These are phyloP conservation scores for Trichophyton simii DNA, from an alignment of 2,329 filamentous ascomycete species.

Conservation along the genomic window DNA sequence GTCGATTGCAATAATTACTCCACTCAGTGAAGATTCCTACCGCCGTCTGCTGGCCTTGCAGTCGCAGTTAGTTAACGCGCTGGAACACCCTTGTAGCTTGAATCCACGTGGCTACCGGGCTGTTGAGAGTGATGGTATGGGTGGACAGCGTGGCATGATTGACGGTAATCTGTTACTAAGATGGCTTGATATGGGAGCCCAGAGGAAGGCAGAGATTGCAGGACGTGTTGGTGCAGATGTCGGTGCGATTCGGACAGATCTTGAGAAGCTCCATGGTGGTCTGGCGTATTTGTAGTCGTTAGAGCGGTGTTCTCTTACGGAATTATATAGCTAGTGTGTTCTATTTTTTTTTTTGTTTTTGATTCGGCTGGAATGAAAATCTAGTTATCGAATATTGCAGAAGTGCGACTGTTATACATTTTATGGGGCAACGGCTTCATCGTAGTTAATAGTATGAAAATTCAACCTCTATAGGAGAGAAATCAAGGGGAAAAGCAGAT, in stretches of 20 bases:
- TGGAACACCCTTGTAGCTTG: conserved; percentile 65
- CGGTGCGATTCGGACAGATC: conserved; percentile 56
- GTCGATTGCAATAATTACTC: conserved; percentile 60
- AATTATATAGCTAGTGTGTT: not conserved
- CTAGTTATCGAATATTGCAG: not conserved
- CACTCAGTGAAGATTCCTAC: conserved; percentile 68
- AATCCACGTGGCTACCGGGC: conserved; percentile 72
- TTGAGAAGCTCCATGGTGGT: conserved; percentile 54
- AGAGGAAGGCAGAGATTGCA: conserved; percentile 59
- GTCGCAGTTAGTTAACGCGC: conserved; percentile 61
- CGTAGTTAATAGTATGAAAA: not conserved
- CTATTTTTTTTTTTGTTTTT: not conserved
- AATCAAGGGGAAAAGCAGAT: not conserved
- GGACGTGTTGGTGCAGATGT: conserved; percentile 57
- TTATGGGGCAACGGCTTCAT: not conserved
- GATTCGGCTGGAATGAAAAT: no score
- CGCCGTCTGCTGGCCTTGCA: conserved; percentile 71
- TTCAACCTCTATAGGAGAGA: not conserved
- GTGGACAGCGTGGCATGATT: conserved; percentile 51
- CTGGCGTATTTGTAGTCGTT: conserved; percentile 33
- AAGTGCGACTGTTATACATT: not conserved
- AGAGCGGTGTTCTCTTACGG: not conserved
- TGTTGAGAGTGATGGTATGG: conserved; percentile 36
- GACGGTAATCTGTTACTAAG: conserved; percentile 65
- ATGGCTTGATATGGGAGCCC: conserved; percentile 63